phyloP scores from a whole-genome alignment of 495 filamentous ascomycete species.

The Apiosordaria backusii region DNA sequence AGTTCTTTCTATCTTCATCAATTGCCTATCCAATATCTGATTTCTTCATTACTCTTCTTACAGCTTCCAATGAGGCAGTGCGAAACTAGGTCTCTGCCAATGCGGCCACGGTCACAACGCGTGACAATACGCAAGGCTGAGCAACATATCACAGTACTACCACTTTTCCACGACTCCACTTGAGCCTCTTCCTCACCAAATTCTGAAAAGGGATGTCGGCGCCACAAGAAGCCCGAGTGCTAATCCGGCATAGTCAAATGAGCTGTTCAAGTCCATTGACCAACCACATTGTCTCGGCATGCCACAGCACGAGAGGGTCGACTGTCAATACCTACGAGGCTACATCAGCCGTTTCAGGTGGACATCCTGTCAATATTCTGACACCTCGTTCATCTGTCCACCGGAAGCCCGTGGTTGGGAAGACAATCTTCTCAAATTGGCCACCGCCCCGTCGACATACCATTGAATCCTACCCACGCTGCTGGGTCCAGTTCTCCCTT shows the following conservation, averaged over 20 bases:
- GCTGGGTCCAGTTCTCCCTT: neutral
- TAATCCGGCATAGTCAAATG: neutral
- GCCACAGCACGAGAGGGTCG: neutral
- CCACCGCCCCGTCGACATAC: neutral
- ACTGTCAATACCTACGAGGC: neutral
- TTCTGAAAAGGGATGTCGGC: neutral
- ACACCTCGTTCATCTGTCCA: neutral
- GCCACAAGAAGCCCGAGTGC: neutral
- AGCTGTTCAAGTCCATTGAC: neutral
- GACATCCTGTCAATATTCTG: neutral
- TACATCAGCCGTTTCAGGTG: neutral
- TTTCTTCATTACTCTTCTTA: neutral
- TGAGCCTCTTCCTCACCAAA: slow-evolving; percentile 1
- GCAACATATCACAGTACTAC: neutral
- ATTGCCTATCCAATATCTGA: neutral
- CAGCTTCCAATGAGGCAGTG: slow-evolving; percentile 14
- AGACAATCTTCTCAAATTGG: neutral
- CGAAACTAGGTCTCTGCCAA: slow-evolving; percentile 3
- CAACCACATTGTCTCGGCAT: neutral
- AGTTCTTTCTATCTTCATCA: neutral
- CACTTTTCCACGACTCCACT: neutral
- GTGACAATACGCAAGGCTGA: slow-evolving; percentile 18
- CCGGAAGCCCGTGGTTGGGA: neutral
- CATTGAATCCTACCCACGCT: neutral
- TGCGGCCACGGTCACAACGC: slow-evolving; percentile 12